These are phyloP conservation scores for Brassica napus DNA, from an alignment of 345 rosid species.

Conservation along the genomic window Da-Ae NC_063446.1:23254501-23255000, in stretches of 20 bases:
- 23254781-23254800: background rate
- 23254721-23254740: background rate
- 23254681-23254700: constrained; percentile 25
- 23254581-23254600: constrained; percentile 13
- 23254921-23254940: background rate
- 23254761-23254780: background rate
- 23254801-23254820: background rate
- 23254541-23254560: constrained; percentile 49
- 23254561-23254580: constrained; percentile 10
- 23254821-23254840: background rate
- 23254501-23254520: constrained; percentile 68
- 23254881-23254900: background rate
- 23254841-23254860: background rate
- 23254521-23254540: constrained; percentile 76
- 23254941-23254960: background rate
- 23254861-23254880: background rate
- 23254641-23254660: background rate
- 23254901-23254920: background rate
- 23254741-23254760: background rate
- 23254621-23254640: background rate
- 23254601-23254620: constrained; percentile 20
- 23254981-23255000: background rate
- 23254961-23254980: background rate
- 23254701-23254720: background rate
- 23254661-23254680: background rate